These are phyloP conservation scores for Remersonia thermophila DNA, from an alignment of 2,329 filamentous ascomycete species.

Conservation along the genomic window DNA sequence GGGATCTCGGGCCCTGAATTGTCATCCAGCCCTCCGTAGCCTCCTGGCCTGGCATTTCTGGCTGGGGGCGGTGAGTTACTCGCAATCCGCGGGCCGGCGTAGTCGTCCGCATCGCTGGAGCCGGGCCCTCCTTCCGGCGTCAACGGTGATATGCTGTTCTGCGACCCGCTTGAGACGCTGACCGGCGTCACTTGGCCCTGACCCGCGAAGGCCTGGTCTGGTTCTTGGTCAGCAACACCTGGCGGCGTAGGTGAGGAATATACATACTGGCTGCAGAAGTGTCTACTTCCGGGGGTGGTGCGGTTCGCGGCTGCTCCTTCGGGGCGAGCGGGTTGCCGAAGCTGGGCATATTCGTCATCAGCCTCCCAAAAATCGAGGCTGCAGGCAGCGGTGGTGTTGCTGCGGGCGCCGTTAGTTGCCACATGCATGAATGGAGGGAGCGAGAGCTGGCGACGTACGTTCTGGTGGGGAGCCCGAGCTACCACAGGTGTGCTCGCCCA, in stretches of 20 bases:
- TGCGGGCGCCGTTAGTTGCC: conserved; percentile 16
- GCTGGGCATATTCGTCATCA: conserved; percentile 19
- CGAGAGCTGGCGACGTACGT: conserved; percentile 22
- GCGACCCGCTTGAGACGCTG: conserved; percentile 46
- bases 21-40: conserved; percentile 37
- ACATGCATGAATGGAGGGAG: no score
- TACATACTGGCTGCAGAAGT: conserved; percentile 40
- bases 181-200: conserved; percentile 50
- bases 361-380: conserved; percentile 23
- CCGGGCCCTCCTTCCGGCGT: conserved; percentile 37
- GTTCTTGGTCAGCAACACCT: conserved; percentile 21
- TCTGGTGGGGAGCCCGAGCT: conserved; percentile 28
- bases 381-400: conserved; percentile 26
- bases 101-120: conserved; percentile 32
- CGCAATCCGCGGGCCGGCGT: conserved; percentile 34
- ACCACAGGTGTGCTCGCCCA: conserved; percentile 73
- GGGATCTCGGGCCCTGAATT: conserved; percentile 27
- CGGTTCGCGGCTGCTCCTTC: conserved; percentile 27
- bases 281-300: conserved; percentile 38
- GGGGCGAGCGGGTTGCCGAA: conserved; percentile 20
- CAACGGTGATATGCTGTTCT: conserved; percentile 48
- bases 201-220: conserved; percentile 43
- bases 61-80: conserved; percentile 28
- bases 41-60: conserved; percentile 28
- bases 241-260: not conserved